phyloP scores from a whole-genome alignment of 2,329 filamentous ascomycete genomes.

The Pezizomycotina sp. region DNA sequence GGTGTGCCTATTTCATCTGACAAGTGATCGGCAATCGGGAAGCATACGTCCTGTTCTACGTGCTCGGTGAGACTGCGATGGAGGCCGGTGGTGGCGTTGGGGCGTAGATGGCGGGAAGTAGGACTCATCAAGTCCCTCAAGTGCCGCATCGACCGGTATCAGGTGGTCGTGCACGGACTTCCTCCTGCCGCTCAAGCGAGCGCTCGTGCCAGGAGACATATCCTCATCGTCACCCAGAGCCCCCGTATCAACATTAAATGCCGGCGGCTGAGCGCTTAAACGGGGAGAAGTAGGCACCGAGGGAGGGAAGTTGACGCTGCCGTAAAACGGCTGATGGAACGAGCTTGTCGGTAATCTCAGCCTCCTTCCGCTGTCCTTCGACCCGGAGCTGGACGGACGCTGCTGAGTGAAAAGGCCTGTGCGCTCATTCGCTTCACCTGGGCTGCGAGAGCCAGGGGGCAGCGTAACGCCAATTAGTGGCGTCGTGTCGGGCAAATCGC shows the following conservation, averaged over 20 bases:
- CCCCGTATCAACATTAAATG: constrained; percentile 14
- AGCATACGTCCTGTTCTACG: constrained; percentile 80
- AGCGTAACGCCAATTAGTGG: constrained; percentile 6
- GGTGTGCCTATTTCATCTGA: constrained; percentile 54
- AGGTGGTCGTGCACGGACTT: too few species aligned
- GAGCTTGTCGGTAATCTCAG: constrained; percentile 21
- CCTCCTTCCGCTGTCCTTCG: constrained; percentile 30
- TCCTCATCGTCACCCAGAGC: constrained; percentile 8
- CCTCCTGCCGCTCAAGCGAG: constrained; percentile 18
- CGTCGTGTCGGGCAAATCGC: constrained; percentile 11
- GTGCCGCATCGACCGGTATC: constrained; percentile 35
- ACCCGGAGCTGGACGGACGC: constrained; percentile 31
- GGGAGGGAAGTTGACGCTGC: constrained; percentile 49
- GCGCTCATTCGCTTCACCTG: constrained; percentile 6
- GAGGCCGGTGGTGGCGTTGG: constrained; percentile 30
- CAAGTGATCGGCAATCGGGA: constrained; percentile 62
- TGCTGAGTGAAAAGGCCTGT: constrained; percentile 7
- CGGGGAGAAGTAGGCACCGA: constrained; percentile 48
- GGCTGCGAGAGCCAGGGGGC: neutral
- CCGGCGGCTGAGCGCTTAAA: constrained; percentile 34
- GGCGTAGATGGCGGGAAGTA: constrained; percentile 29
- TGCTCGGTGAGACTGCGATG: constrained; percentile 45
- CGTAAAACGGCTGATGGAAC: constrained; percentile 26
- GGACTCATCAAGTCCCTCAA: constrained; percentile 30
- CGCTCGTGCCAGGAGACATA: constrained; percentile 4